Evolutionary conservation across 1,139 yeast genomes (phyloP).

Genomic region (Meyerozyma athensensis): DNA sequence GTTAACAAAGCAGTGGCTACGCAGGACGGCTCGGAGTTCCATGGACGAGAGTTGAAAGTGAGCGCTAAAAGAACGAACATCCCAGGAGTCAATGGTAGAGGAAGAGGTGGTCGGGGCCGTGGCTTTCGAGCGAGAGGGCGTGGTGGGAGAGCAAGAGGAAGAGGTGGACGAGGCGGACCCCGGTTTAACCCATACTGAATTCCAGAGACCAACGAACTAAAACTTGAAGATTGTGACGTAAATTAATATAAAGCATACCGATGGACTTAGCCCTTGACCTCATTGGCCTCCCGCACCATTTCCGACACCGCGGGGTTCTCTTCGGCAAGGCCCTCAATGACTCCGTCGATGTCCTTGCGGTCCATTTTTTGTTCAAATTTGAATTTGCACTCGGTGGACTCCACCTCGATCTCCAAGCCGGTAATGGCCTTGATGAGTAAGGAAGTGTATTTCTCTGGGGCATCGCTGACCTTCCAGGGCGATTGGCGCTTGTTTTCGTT

Average conservation of each 20-base stretch:
- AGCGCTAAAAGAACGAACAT: slow-evolving; percentile 74
- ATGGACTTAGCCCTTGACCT: not conserved
- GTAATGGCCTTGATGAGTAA: slow-evolving; percentile 50
- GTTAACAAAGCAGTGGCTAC: slow-evolving; percentile 61
- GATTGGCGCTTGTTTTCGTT: slow-evolving; percentile 41
- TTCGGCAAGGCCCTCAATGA: slow-evolving; percentile 38
- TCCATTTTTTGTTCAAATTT: slow-evolving; percentile 56
- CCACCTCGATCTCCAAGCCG: slow-evolving; percentile 54
- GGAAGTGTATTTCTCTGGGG: slow-evolving; percentile 49
- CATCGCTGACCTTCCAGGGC: slow-evolving; percentile 56
- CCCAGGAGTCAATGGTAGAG: slow-evolving; percentile 50
- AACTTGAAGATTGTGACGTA: no score
- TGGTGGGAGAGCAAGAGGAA: slow-evolving; percentile 15
- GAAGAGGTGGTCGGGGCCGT: slow-evolving; percentile 27
- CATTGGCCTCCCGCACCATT: slow-evolving; percentile 1
- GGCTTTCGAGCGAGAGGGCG: slow-evolving; percentile 13
- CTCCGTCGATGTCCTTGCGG: slow-evolving; percentile 47
- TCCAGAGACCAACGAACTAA: no score
- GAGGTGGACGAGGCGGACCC: slow-evolving; percentile 16
- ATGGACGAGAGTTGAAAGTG: slow-evolving; percentile 69
- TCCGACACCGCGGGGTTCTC: slow-evolving; percentile 6
- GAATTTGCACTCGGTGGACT: slow-evolving; percentile 49
- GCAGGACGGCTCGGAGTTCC: slow-evolving; percentile 59
- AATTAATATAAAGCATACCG: no score
- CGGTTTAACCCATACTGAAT: slow-evolving; percentile 1